A percentile compares a stretch with the other conserved stretches of the same genome.
These are phyloP conservation scores for Inosperma sp. DNA, from an alignment of 768 basidiomycete genomes.

Conservation along the genomic window DNA sequence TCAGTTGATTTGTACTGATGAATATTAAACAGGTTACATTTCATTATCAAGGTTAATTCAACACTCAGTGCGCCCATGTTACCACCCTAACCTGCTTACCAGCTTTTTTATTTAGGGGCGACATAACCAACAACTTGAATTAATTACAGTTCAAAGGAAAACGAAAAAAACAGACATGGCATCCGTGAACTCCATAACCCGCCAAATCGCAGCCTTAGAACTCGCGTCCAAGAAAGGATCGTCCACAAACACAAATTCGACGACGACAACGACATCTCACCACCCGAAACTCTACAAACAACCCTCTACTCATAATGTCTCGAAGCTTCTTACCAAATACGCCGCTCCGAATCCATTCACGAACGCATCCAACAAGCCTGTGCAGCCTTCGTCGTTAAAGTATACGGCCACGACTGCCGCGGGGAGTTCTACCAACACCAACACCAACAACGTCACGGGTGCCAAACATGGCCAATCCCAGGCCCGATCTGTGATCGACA, in stretches of 20 bases:
- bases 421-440: constrained; percentile 7
- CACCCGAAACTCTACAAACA: constrained; percentile 46
- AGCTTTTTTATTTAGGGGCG: no score
- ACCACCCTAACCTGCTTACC: no score
- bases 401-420: background rate
- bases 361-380: constrained; percentile 30
- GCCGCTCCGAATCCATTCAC: constrained; percentile 57
- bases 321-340: constrained; percentile 72
- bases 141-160: no score
- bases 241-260: constrained; percentile 26
- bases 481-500: no score
- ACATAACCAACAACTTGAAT: no score
- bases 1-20: no score
- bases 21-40: no score
- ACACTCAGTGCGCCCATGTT: no score
- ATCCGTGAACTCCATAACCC: constrained; percentile 56
- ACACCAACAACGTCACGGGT: constrained; percentile 14
- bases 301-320: constrained; percentile 54
- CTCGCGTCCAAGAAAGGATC: constrained; percentile 24
- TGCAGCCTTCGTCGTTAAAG: constrained; percentile 39
- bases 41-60: no score
- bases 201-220: constrained; percentile 45
- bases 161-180: no score
- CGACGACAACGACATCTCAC: constrained; percentile 42
- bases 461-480: constrained; percentile 28